Percentiles rank a stretch among this genome's conserved stretches.
Conservation (phyloP, 225 moss, liverwort and hornwort species). For the Bryoerythrophyllum caledonicum region DNA sequence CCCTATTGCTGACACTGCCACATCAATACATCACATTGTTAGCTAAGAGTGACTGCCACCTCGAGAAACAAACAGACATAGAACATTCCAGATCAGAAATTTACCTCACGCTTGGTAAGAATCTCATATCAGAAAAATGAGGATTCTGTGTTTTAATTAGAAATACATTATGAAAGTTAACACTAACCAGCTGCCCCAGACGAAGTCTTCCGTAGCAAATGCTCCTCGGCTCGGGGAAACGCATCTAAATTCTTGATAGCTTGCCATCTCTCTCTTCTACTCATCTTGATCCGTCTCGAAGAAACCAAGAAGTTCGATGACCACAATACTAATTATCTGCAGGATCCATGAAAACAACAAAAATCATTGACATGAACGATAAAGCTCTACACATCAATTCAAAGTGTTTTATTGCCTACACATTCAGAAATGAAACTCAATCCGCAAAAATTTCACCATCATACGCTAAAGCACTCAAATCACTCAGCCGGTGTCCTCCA, state of each 20-base stretch:
- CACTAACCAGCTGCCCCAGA: constrained; percentile 85
- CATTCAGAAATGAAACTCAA: neutral
- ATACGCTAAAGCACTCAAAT: no score
- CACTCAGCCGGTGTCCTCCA: neutral
- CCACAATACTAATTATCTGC: constrained; percentile 19
- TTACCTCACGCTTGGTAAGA: neutral
- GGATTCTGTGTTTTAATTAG: neutral
- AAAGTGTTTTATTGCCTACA: neutral
- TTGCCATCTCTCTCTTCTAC: constrained; percentile 55
- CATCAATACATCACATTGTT: constrained; percentile 26
- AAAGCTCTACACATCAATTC: neutral
- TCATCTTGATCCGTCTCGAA: constrained; percentile 22
- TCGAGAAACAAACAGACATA: constrained; percentile 2
- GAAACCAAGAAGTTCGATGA: constrained; percentile 8
- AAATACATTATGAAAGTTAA: neutral
- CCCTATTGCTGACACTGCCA: constrained; percentile 80
- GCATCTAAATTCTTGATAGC: constrained; percentile 77
- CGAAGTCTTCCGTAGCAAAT: constrained; percentile 78
- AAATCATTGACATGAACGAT: neutral
- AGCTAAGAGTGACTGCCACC: constrained; percentile 12
- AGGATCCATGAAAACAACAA: constrained; percentile 1
- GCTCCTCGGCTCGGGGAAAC: constrained; percentile 87
- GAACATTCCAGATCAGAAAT: neutral
- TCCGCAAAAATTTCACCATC: neutral
- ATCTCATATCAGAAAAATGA: neutral